phyloP scores from a whole-genome alignment of 169 alveolate genomes.

The Cryptosporidium sp. region DNA sequence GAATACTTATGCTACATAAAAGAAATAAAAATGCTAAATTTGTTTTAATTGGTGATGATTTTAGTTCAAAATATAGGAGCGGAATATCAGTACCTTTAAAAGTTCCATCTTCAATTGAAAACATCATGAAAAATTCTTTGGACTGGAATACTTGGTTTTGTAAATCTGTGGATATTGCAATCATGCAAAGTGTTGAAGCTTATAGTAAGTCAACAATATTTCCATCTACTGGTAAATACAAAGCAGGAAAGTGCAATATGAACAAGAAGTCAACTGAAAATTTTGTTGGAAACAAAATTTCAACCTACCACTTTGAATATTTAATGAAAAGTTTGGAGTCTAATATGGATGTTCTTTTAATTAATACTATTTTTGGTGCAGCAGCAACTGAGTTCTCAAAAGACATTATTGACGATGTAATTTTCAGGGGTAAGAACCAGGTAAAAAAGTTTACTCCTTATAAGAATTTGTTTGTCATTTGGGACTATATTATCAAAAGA shows the following conservation, averaged over 20 bases:
- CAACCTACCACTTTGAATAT: constrained; percentile 33
- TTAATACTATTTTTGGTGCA: constrained; percentile 64
- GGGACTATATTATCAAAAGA: constrained; percentile 59
- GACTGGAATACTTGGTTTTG: constrained; percentile 73
- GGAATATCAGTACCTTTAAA: constrained; percentile 46
- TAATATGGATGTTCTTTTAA: constrained; percentile 59
- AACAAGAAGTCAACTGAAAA: constrained; percentile 10
- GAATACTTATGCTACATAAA: constrained; percentile 11
- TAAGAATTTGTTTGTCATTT: constrained; percentile 43
- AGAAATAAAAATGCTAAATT: constrained; percentile 34
- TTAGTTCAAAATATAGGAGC: constrained; percentile 57
- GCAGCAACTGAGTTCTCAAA: constrained; percentile 75
- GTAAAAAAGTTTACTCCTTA: constrained; percentile 36
- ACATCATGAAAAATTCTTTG: constrained; percentile 15
- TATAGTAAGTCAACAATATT: constrained; percentile 21
- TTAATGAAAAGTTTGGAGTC: constrained; percentile 60
- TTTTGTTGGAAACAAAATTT: constrained; percentile 36
- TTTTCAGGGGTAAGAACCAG: constrained; percentile 42
- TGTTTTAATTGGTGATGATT: constrained; percentile 60
- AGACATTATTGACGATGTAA: constrained; percentile 64
- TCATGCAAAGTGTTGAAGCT: constrained; percentile 71
- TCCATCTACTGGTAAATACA: constrained; percentile 22
- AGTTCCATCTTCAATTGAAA: constrained; percentile 33
- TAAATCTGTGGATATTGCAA: constrained; percentile 52
- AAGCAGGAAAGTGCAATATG: constrained; percentile 60